Evolutionary conservation across 805 yeast genomes (phyloP).

Genomic region (Candida maris): DNA sequence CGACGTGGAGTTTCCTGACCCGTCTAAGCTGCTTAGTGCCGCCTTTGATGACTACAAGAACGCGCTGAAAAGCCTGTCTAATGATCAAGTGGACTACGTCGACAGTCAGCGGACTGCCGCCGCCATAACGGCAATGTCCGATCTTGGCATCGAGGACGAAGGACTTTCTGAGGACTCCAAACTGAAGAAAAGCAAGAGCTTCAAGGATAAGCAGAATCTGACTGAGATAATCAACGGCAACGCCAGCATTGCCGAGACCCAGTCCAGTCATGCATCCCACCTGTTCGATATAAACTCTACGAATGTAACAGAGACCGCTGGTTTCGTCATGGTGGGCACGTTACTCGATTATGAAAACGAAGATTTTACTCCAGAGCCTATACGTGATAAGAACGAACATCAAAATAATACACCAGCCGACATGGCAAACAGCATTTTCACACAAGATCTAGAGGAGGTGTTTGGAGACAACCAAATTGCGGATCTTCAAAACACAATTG

Average conservation of each 20-base stretch:
- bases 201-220: conserved; percentile 11
- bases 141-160: not conserved
- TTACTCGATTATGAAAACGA: conserved; percentile 7
- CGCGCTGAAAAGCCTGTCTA: conserved; percentile 15
- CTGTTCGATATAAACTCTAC: not conserved
- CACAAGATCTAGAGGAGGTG: conserved; percentile 10
- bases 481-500: conserved; percentile 2
- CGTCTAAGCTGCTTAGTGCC: conserved; percentile 16
- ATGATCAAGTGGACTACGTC: conserved; percentile 6
- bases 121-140: not conserved
- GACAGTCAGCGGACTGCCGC: not conserved
- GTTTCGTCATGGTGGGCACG: conserved; percentile 13
- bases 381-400: not conserved
- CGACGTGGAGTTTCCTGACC: conserved; percentile 16
- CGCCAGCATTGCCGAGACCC: not conserved
- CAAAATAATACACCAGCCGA: not conserved
- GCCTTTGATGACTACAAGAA: conserved; percentile 26
- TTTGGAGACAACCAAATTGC: conserved; percentile 7
- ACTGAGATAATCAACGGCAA: conserved; percentile 8
- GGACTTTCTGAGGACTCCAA: conserved; percentile 1
- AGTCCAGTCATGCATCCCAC: not conserved
- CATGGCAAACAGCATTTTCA: conserved; percentile 7
- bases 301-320: conserved; percentile 5
- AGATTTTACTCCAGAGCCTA: conserved; percentile 2
- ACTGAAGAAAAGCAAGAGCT: conserved; percentile 13